phyloP scores from a whole-genome alignment of 129 eudicot genomes.

The Tagetes patula region DNA sequence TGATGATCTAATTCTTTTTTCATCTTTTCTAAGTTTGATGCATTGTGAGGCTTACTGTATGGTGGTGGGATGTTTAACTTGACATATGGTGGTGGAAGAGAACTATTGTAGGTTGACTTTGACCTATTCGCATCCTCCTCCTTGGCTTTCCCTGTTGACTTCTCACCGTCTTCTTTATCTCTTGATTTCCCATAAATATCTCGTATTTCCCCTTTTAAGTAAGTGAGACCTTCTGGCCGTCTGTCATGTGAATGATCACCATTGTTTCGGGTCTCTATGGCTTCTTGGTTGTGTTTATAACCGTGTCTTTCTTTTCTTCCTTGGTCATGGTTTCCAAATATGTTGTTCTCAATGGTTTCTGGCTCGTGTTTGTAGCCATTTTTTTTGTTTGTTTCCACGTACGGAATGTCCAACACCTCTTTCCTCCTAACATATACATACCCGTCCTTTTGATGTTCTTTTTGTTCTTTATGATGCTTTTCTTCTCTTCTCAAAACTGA shows the following conservation, averaged over 20 bases:
- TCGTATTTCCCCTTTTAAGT: slow-evolving; percentile 17
- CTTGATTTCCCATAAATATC: slow-evolving; percentile 4
- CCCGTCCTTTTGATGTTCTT: slow-evolving; percentile 23
- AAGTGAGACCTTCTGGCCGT: slow-evolving; percentile 30
- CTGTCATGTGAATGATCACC: slow-evolving; percentile 43
- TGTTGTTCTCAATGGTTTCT: slow-evolving; percentile 26
- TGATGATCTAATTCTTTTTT: slow-evolving; percentile 31
- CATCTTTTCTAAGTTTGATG: slow-evolving; percentile 27
- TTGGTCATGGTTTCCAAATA: not conserved
- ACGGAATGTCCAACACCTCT: slow-evolving; percentile 22
- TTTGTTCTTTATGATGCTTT: slow-evolving; percentile 25
- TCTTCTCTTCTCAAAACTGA: slow-evolving; percentile 31
- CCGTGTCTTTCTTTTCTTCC: slow-evolving; percentile 23
- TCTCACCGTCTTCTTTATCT: slow-evolving; percentile 28
- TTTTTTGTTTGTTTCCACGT: not conserved
- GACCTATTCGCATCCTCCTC: slow-evolving; percentile 45
- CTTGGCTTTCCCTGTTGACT: slow-evolving; percentile 30
- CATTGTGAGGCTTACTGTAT: slow-evolving; percentile 48
- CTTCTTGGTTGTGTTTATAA: slow-evolving; percentile 34
- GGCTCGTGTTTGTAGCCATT: slow-evolving; percentile 3
- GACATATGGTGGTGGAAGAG: slow-evolving; percentile 74
- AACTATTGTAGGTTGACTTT: slow-evolving; percentile 42
- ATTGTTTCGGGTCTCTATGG: slow-evolving; percentile 23
- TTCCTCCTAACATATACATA: slow-evolving; percentile 30
- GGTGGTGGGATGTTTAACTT: slow-evolving; percentile 73